phyloP scores from a whole-genome alignment of 148 eudicot species.

The Linanthus parryae region DNA sequence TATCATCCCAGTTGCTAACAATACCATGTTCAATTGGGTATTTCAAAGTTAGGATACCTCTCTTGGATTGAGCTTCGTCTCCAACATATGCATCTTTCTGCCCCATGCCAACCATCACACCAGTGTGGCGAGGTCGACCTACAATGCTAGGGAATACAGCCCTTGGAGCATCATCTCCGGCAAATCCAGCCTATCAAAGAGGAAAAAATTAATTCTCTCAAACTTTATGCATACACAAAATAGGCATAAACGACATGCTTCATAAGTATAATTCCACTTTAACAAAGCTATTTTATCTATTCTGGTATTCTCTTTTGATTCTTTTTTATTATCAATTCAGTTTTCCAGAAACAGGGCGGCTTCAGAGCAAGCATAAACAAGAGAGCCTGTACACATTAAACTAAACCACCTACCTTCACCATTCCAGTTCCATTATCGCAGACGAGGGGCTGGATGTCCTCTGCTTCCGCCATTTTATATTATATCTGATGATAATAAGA shows the following conservation, averaged over 20 bases:
- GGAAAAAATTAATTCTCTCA: neutral
- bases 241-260: too few species aligned
- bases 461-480: slow-evolving; percentile 63
- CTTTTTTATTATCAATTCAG: neutral
- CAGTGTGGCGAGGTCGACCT: slow-evolving; percentile 88
- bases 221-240: neutral
- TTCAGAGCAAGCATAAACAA: neutral
- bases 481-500: slow-evolving; percentile 22
- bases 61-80: slow-evolving; percentile 89
- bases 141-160: slow-evolving; percentile 90
- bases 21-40: slow-evolving; percentile 93
- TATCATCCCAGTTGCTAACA: slow-evolving; percentile 93
- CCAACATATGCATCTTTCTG: slow-evolving; percentile 88
- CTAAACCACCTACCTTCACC: slow-evolving; percentile 58
- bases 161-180: slow-evolving; percentile 90
- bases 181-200: slow-evolving; percentile 79
- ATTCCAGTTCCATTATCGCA: slow-evolving; percentile 89
- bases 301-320: neutral
- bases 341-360: neutral
- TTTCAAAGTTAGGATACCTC: slow-evolving; percentile 76
- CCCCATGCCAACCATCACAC: slow-evolving; percentile 96
- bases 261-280: too few species aligned
- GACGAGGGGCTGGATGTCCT: slow-evolving; percentile 81
- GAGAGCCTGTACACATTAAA: neutral
- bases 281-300: too few species aligned